phyloP scores from a whole-genome alignment of 306 rosid species.

The Parietaria judaica region DNA sequence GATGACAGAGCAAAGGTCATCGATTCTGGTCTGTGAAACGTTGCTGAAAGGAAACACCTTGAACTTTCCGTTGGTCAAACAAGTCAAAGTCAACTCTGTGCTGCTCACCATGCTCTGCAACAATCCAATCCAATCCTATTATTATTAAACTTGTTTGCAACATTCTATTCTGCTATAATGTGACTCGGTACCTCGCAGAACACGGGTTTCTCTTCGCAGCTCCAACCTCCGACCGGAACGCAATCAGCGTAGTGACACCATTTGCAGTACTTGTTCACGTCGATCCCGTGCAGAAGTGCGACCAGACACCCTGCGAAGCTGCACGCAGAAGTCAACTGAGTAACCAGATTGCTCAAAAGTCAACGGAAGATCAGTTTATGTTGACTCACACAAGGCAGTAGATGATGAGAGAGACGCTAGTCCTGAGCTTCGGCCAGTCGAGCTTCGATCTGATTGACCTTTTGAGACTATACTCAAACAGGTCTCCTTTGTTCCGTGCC shows the following conservation, averaged over 20 bases:
- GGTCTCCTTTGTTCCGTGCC: slow-evolving; percentile 46
- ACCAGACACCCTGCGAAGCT: slow-evolving; percentile 71
- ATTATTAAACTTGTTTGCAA: background rate
- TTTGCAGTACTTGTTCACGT: slow-evolving; percentile 68
- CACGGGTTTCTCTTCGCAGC: slow-evolving; percentile 45
- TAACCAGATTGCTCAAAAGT: slow-evolving; percentile 20
- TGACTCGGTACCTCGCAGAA: slow-evolving; percentile 55
- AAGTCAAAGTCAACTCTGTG: slow-evolving; percentile 77
- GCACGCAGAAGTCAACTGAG: slow-evolving; percentile 29
- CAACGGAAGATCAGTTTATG: slow-evolving; percentile 1
- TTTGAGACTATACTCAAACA: slow-evolving; percentile 35
- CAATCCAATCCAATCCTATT: background rate
- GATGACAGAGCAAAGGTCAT: slow-evolving; percentile 67
- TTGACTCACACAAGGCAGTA: slow-evolving; percentile 57
- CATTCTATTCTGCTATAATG: background rate
- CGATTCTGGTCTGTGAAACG: slow-evolving; percentile 52
- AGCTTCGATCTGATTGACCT: slow-evolving; percentile 40
- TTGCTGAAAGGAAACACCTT: slow-evolving; percentile 67
- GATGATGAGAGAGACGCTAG: slow-evolving; percentile 44
- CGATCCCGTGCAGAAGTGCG: slow-evolving; percentile 50
- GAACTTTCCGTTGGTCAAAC: slow-evolving; percentile 65
- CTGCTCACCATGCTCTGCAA: slow-evolving; percentile 87
- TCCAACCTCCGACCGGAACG: slow-evolving; percentile 66
- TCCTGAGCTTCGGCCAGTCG: slow-evolving; percentile 54
- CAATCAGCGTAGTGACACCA: slow-evolving; percentile 80